Evolutionary conservation across 768 basidiomycete species (phyloP).

Genomic region (Strobilomyces confusus): DNA sequence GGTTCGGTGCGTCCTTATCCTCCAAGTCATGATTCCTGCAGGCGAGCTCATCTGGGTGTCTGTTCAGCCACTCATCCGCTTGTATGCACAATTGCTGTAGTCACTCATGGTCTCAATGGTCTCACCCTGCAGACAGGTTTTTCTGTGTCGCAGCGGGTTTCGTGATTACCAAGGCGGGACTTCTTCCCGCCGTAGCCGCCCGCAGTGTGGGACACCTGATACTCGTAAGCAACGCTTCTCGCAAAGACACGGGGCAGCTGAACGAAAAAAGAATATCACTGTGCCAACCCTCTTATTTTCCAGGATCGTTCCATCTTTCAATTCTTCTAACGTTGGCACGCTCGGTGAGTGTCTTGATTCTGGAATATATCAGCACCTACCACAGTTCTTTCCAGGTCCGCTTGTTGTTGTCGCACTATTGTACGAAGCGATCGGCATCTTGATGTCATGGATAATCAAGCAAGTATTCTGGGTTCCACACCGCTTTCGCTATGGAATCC

Average conservation of each 20-base stretch:
- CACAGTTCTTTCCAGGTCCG: slow-evolving; percentile 42
- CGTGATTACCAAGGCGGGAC: slow-evolving; percentile 52
- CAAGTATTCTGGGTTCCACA: slow-evolving; percentile 76
- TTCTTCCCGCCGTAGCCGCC: slow-evolving; percentile 57
- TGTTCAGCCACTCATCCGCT: slow-evolving; percentile 51
- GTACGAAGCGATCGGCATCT: slow-evolving; percentile 54
- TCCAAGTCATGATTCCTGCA: slow-evolving; percentile 23
- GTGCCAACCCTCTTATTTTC: slow-evolving; percentile 67
- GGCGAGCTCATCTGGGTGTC: slow-evolving; percentile 63
- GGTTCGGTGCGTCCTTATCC: neutral
- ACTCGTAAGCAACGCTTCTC: slow-evolving; percentile 34
- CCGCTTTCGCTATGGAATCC: slow-evolving; percentile 65
- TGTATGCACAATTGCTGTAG: slow-evolving; percentile 38
- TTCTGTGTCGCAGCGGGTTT: slow-evolving; percentile 55
- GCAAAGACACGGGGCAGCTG: neutral
- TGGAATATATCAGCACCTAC: neutral
- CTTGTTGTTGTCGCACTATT: slow-evolving; percentile 56
- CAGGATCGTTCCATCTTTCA: slow-evolving; percentile 66
- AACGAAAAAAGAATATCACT: slow-evolving; percentile 44
- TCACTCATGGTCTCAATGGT: neutral
- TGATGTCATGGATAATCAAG: slow-evolving; percentile 51
- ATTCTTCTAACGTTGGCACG: slow-evolving; percentile 48
- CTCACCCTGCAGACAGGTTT: slow-evolving; percentile 34
- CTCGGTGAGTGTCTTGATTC: slow-evolving; percentile 41
- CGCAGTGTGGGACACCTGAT: slow-evolving; percentile 57